phyloP scores from a whole-genome alignment of 345 rosid genomes.

The Garcia nutans region DNA sequence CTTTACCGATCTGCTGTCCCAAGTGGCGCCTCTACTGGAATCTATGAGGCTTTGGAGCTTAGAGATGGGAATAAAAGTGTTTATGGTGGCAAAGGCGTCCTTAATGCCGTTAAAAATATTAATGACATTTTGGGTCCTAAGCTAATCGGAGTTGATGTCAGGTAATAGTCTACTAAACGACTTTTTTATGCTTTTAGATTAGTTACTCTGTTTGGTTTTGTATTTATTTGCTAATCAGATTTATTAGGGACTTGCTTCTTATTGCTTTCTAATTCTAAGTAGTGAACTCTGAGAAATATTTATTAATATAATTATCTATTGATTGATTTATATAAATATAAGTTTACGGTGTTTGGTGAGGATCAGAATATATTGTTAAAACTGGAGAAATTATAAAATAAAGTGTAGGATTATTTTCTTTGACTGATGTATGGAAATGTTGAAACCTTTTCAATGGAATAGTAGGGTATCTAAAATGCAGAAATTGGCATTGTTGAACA shows the following conservation, averaged over 20 bases:
- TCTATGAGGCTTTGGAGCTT: constrained; percentile 94
- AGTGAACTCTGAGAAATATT: neutral
- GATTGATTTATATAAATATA: neutral
- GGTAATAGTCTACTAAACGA: constrained; percentile 38
- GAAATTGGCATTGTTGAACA: neutral
- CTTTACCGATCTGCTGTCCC: constrained; percentile 94
- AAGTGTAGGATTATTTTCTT: neutral
- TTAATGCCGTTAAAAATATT: constrained; percentile 69
- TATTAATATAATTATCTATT: neutral
- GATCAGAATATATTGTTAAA: neutral
- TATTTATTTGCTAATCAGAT: neutral
- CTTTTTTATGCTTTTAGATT: neutral
- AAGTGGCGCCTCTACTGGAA: constrained; percentile 97
- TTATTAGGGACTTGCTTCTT: neutral
- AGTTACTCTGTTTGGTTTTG: neutral
- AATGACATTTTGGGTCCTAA: constrained; percentile 78
- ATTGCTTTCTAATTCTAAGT: neutral
- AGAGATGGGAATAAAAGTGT: constrained; percentile 83
- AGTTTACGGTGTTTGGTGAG: too few relatives aligned
- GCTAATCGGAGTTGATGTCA: constrained; percentile 87
- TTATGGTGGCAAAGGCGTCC: constrained; percentile 94
- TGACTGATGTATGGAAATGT: neutral
- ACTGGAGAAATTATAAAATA: neutral
- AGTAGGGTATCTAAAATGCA: neutral
- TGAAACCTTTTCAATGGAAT: neutral